Evolutionary conservation across 202 grass and related monocot genomes (phyloP).

Genomic region (Brachypodium distachyon): DNA sequence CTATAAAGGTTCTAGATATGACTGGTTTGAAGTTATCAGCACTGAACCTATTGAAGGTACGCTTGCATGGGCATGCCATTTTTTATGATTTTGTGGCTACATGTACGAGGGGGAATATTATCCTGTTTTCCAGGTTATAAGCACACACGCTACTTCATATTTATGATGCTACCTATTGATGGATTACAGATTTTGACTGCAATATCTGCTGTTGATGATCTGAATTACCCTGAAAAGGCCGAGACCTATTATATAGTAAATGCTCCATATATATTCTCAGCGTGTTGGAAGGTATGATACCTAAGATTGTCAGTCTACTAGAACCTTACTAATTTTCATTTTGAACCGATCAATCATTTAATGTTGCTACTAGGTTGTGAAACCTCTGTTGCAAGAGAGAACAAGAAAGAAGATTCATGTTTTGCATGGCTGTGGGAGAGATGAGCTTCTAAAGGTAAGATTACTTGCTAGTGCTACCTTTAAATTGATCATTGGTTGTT

Average conservation of each 20-base stretch:
- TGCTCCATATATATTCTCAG: conserved; percentile 90
- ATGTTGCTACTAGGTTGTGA: conserved; percentile 66
- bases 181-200: conserved; percentile 70
- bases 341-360: neutral
- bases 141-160: neutral
- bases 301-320: neutral
- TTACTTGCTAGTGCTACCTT: neutral
- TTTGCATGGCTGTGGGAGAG: conserved; percentile 66
- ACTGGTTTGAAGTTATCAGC: conserved; percentile 86
- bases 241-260: conserved; percentile 95
- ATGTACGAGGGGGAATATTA: neutral
- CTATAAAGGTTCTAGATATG: conserved; percentile 97
- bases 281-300: conserved; percentile 81
- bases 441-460: conserved; percentile 82
- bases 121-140: neutral
- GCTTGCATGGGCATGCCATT: neutral
- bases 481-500: neutral
- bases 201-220: conserved; percentile 88
- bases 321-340: conserved; percentile 2
- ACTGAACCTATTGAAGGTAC: conserved; percentile 84
- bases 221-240: conserved; percentile 94
- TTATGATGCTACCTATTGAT: conserved; percentile 5
- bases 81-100: neutral
- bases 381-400: conserved; percentile 96
- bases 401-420: conserved; percentile 88